These are phyloP conservation scores for Tetragonia tetragonoides DNA, from an alignment of 148 eudicot genomes.

Conservation along the genomic window DNA sequence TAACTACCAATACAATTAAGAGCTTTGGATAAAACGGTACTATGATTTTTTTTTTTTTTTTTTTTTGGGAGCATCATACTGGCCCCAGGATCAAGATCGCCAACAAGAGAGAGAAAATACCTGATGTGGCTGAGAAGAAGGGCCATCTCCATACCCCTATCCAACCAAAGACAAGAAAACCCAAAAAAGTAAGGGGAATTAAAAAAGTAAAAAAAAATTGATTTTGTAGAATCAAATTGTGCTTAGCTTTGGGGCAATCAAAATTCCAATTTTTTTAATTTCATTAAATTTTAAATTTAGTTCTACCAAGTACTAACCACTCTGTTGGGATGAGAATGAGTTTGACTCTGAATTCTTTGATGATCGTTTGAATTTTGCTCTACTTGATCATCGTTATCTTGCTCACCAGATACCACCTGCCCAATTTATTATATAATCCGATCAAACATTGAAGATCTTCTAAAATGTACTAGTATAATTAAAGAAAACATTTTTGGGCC, in stretches of 20 bases:
- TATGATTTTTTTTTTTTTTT: no score
- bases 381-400: slow-evolving; percentile 33
- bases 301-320: slow-evolving; percentile 17
- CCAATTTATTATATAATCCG: slow-evolving; percentile 18
- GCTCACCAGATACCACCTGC: slow-evolving; percentile 80
- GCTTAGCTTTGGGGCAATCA: background rate
- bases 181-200: background rate
- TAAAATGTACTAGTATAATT: no score
- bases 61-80: background rate
- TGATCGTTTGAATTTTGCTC: slow-evolving; percentile 12
- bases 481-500: no score
- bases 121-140: slow-evolving; percentile 36
- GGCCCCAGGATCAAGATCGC: background rate
- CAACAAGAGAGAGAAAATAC: slow-evolving; percentile 15
- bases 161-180: slow-evolving; percentile 22
- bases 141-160: slow-evolving; percentile 33
- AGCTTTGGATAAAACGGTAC: no score
- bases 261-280: no score
- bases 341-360: slow-evolving; percentile 22
- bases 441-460: background rate
- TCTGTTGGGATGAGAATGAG: slow-evolving; percentile 21
- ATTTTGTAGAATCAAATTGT: background rate
- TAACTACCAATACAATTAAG: no score
- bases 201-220: background rate
- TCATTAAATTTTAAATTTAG: no score